Percentiles rank a stretch among this genome's conserved stretches.
Evolutionary conservation across 192 early-diverging fungal genomes (phyloP).

Genomic region (Kickxella alabastrina): DNA sequence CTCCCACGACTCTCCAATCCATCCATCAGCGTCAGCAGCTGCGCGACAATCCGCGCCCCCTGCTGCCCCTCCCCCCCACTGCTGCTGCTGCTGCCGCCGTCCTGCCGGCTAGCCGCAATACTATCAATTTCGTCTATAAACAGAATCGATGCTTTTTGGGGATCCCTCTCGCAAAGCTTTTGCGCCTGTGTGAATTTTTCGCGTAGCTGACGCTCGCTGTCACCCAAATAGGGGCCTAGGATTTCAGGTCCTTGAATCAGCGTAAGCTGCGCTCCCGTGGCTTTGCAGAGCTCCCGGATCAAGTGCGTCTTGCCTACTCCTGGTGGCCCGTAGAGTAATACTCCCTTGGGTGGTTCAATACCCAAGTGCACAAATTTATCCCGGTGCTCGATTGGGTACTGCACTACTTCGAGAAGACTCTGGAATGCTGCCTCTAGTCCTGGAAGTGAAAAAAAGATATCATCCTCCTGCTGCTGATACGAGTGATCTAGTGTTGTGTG

Average conservation of each 20-base stretch:
- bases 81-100: slow-evolving; percentile 2
- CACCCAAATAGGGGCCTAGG: slow-evolving; percentile 76
- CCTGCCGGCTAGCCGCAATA: slow-evolving; percentile 32
- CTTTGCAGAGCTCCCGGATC: slow-evolving; percentile 63
- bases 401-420: slow-evolving; percentile 71
- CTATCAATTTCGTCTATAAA: slow-evolving; percentile 96
- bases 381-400: slow-evolving; percentile 68
- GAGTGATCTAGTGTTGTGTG: too few species aligned
- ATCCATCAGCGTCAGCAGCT: slow-evolving; percentile 99
- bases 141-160: slow-evolving; percentile 78
- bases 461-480: too few species aligned
- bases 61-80: too few species aligned
- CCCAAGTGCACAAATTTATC: slow-evolving; percentile 58
- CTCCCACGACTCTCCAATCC: slow-evolving; percentile 95
- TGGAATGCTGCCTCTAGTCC: slow-evolving; percentile 75
- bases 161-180: too few species aligned
- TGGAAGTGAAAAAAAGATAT: too few species aligned
- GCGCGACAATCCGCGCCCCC: slow-evolving; percentile 92
- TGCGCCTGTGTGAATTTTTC: slow-evolving; percentile 65
- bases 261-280: slow-evolving; percentile 65
- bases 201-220: slow-evolving; percentile 79
- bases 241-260: slow-evolving; percentile 80
- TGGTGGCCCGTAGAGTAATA: slow-evolving; percentile 88
- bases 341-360: slow-evolving; percentile 81
- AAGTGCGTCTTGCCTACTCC: slow-evolving; percentile 94